Base-by-base conservation (phyloP, 1,284 basidiomycete species). In the Ustilago hordei region DNA sequence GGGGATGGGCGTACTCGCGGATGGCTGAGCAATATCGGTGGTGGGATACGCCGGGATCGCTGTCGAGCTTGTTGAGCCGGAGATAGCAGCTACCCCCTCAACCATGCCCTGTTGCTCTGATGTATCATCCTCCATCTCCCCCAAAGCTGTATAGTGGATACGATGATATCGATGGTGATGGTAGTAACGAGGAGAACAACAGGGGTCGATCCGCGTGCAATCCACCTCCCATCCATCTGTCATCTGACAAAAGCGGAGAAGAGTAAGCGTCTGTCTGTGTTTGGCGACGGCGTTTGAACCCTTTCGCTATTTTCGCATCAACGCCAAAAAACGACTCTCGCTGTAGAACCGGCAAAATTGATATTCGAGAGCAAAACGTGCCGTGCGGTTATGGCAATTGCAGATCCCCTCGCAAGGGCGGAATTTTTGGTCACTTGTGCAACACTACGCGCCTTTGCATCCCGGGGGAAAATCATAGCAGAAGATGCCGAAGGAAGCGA, bases 21-120 rank as follows among this genome's bases (percentile, higher is more conserved):
- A 34, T n/a, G 64, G 62, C 28, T 60, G 53, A 11, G 55, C 58
- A 34, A 73, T 48, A 28, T 56, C 52, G 6, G 38, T 38, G 8
- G 60, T n/a, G 0, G 61, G 70, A 45, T 73, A 73, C 0, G 53
- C 8, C 4, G 70, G 70, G 35, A 73, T 64, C 8, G 41, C 53
- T 2, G 34, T 35, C 5, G 70, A 56, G 35, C 57, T 55, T 3
- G 47, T 50, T 19, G 45, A 31, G 13, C 35, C 15, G 11, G 31
- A 13, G 11, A 62, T 19, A 28, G 69, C 43, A 52, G 69, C 50
- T 17, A 47, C 23, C 11, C 13, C 38, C 3, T n/a, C 39, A 28
- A 13, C 56, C 28, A 23, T 9, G 11, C n/a, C 31, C 4, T 32
- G 38, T 32, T 35, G 39, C 17, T 28, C 56, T 15, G 15, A 28